Conservation (phyloP, 768 basidiomycete species). For the Myochromella boudieri region DNA sequence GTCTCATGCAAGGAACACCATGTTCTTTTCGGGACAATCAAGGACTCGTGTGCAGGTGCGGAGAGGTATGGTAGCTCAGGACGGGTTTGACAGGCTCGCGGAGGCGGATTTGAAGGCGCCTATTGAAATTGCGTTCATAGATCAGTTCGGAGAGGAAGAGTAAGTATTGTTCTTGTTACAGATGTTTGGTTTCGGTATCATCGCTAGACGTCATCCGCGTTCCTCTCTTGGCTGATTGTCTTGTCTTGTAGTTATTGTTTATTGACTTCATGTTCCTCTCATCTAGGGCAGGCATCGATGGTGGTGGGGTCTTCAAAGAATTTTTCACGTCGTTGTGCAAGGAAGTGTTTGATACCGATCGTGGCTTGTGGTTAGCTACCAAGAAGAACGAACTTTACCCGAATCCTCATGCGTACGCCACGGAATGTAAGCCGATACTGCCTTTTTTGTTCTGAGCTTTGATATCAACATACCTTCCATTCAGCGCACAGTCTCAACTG, state of each 20-base stretch:
- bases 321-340: constrained; percentile 91
- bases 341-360: constrained; percentile 93
- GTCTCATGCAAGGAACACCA: background rate
- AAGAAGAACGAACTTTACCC: constrained; percentile 94
- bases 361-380: constrained; percentile 91
- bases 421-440: constrained; percentile 66
- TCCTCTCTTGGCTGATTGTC: background rate
- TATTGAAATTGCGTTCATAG: constrained; percentile 89
- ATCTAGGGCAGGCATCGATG: constrained; percentile 91
- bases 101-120: constrained; percentile 80
- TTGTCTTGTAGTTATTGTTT: constrained; percentile 3
- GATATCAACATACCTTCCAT: background rate
- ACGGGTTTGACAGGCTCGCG: constrained; percentile 83
- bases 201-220: background rate
- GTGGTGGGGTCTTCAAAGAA: constrained; percentile 97
- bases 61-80: constrained; percentile 79
- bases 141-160: constrained; percentile 86
- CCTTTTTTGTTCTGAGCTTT: background rate
- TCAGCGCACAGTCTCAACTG: constrained; percentile 83
- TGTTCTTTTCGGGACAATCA: background rate
- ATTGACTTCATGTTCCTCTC: no score
- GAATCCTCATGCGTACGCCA: constrained; percentile 89
- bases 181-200: background rate
- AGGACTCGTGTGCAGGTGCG: constrained; percentile 55
- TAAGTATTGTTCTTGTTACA: constrained; percentile 36